These are phyloP conservation scores for Calonectria pseudoreteaudii DNA, from an alignment of 2,329 filamentous ascomycete species.

Conservation along the genomic window DNA sequence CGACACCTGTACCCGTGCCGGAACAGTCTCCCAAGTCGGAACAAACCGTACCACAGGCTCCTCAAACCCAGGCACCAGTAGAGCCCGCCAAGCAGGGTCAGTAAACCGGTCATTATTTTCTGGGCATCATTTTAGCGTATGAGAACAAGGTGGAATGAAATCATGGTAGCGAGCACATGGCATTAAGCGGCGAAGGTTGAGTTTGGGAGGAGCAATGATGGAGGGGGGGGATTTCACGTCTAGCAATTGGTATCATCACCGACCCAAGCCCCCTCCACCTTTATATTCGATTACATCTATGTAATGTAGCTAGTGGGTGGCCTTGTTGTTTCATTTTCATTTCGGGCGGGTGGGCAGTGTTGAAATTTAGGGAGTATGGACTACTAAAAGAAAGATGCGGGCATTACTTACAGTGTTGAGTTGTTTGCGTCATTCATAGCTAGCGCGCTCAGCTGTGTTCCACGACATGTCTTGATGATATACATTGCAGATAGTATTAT, in stretches of 20 bases:
- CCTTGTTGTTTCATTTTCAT: slow-evolving; percentile 23
- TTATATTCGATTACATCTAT: slow-evolving; percentile 40
- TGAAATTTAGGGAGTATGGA: slow-evolving; percentile 37
- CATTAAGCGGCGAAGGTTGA: slow-evolving; percentile 24
- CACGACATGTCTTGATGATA: background rate
- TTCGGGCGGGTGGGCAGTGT: slow-evolving; percentile 36
- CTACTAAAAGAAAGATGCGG: slow-evolving; percentile 29
- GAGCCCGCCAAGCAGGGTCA: slow-evolving; percentile 22
- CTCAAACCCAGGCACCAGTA: slow-evolving; percentile 3
- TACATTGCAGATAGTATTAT: slow-evolving; percentile 12
- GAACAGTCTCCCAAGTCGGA: slow-evolving; percentile 10
- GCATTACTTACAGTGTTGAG: slow-evolving; percentile 14
- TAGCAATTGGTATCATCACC: slow-evolving; percentile 24
- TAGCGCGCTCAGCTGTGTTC: background rate
- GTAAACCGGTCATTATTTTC: slow-evolving; percentile 1
- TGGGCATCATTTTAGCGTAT: slow-evolving; percentile 10
- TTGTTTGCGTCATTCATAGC: background rate
- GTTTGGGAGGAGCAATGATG: slow-evolving; percentile 26
- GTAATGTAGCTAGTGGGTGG: slow-evolving; percentile 37
- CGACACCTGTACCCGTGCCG: slow-evolving; percentile 8
- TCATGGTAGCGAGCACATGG: slow-evolving; percentile 25
- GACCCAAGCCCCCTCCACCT: slow-evolving; percentile 19
- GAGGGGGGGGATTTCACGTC: slow-evolving; percentile 25
- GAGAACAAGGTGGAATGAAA: slow-evolving; percentile 9
- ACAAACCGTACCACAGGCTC: slow-evolving; percentile 7